Evolutionary conservation across 1,139 yeast species (phyloP).

Genomic region (Entelexis sorbosivorans): DNA sequence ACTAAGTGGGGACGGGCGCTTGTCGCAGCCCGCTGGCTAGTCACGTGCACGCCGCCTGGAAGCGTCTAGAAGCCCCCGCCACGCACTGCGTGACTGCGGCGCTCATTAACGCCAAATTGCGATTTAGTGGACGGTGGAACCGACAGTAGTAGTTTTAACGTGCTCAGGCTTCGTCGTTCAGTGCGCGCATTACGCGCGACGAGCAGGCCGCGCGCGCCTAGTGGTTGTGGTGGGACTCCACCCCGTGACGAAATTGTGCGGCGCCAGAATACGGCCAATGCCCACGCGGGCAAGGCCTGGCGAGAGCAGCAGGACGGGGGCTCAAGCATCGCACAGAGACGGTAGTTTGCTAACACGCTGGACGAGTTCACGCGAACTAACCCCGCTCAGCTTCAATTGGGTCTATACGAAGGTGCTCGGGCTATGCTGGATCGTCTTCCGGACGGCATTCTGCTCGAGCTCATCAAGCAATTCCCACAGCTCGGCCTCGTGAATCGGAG

Average conservation of each 20-base stretch:
- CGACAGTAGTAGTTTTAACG: no score
- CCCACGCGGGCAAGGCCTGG: not conserved
- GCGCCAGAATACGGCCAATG: not conserved
- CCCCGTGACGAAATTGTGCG: not conserved
- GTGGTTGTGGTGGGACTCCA: not conserved
- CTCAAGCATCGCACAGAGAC: not conserved
- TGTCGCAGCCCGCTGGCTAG: not conserved
- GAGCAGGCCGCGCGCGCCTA: not conserved
- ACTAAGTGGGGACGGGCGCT: not conserved
- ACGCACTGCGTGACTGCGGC: no score
- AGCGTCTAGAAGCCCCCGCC: conserved; percentile 5
- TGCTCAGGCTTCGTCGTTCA: no score
- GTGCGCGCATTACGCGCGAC: no score
- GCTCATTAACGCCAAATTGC: no score
- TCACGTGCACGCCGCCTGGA: conserved; percentile 2
- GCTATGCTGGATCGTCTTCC: conserved; percentile 17
- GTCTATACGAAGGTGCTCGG: not conserved
- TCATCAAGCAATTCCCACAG: conserved; percentile 10
- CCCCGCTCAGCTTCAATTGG: not conserved
- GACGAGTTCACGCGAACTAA: not conserved
- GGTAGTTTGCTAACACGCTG: not conserved
- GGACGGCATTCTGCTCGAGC: conserved; percentile 15
- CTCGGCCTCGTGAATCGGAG: conserved; percentile 15
- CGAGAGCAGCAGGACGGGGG: not conserved
- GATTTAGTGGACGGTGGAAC: no score